phyloP scores from a whole-genome alignment of 768 basidiomycete species.

The Tricholoma hemisulphureum region DNA sequence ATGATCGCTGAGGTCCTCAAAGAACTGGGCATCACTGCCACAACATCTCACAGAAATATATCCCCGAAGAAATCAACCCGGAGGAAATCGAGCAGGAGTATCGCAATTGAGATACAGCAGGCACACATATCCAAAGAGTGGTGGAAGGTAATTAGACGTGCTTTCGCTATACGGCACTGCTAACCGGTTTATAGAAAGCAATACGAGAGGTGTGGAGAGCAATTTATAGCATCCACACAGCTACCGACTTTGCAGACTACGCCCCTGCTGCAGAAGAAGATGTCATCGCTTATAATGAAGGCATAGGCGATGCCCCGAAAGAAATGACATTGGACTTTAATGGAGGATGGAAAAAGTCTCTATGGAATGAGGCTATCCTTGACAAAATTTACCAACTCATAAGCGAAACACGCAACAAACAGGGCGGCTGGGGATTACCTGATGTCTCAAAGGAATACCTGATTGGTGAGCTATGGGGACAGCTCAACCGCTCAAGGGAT shows the following conservation, averaged over 20 bases:
- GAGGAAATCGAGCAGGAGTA: neutral
- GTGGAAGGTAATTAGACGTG: neutral
- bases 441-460: neutral
- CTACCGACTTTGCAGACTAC: neutral
- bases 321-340: neutral
- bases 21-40: neutral
- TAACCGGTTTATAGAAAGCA: neutral
- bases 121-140: neutral
- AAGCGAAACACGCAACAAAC: neutral
- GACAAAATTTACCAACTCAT: neutral
- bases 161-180: neutral
- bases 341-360: neutral
- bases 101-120: neutral
- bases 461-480: neutral
- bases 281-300: neutral
- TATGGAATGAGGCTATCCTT: slow-evolving; percentile 1
- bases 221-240: neutral
- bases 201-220: neutral
- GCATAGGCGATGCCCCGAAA: neutral
- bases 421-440: neutral
- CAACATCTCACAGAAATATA: neutral
- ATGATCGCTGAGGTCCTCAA: neutral
- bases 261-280: neutral
- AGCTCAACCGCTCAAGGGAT: neutral
- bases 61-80: no score